Evolutionary conservation across 805 yeast genomes (phyloP), one percentile per base, ranked within the genome.

Genomic region (Ogataea pilisensis): DNA sequence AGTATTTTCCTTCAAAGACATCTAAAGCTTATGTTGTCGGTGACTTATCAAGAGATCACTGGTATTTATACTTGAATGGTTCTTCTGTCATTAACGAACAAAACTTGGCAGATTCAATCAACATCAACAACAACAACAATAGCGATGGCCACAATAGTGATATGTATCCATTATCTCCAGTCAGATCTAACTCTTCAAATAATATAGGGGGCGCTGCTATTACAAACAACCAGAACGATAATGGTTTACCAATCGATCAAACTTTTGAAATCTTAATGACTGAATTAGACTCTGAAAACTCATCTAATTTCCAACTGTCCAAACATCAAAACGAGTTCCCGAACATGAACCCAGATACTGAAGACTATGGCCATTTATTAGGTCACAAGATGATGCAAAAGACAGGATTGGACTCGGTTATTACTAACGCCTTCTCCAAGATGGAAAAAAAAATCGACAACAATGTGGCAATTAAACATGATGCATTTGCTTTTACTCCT

Each of bases 231-330:
- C 13, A 12, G 14, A 18, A 29, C 14, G 7, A 19, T 11, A 16
- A 12, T 17, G 16, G 16, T 17, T 14, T 22, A 17, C 20, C 26
- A 19, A 16, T 26, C 14, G 68, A 64, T 62, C 87, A 85, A 59
- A 88, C 95, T 2, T 73, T 90, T 54, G 98, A 91, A 66, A 70
- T 91, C 31, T 70, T 91, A 58, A 91, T 91, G 99, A 88, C 96
- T 2, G 90, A 83, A 35, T 69, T 91, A 48, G 73, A 78, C 44
- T 76, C 76, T 2, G 63, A 55, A 2, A 68, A 69, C 41, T 78
- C 93, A 2, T 61, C 67, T 12, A 73, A 73, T 44, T 90, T 89
- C 57, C 61, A 67, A 48, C 40, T 61, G 48, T 36, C 58, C 6
- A 53, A 54, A 21, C 61, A 60, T 33, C 60, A 59, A 21, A 53